Percentiles rank a stretch among this genome's conserved stretches.
phyloP scores from a whole-genome alignment of 257 asterid species.

The Gynochthodes officinalis region DNA sequence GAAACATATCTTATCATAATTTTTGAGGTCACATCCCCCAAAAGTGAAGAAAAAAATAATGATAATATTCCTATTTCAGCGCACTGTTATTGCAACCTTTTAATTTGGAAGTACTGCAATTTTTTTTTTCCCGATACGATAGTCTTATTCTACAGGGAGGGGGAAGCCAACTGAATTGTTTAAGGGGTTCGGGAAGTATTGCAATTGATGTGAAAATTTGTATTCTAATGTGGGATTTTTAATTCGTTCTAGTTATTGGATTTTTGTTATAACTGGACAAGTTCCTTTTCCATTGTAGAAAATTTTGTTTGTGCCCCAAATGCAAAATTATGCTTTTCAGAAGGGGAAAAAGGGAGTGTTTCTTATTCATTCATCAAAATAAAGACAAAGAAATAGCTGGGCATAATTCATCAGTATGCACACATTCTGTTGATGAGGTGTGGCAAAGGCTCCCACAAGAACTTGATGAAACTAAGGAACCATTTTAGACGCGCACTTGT shows the following conservation, averaged over 20 bases:
- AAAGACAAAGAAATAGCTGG: conserved; percentile 9
- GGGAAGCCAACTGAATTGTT: too few relatives aligned
- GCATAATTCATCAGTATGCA: neutral
- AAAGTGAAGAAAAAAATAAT: neutral
- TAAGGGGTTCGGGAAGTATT: too few relatives aligned
- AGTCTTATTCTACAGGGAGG: too few relatives aligned
- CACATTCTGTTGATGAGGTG: neutral
- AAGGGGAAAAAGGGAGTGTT: neutral
- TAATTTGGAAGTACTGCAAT: conserved; percentile 4
- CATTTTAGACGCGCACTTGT: conserved; percentile 11
- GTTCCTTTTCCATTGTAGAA: neutral
- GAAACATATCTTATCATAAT: neutral
- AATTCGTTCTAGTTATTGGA: neutral
- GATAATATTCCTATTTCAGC: neutral
- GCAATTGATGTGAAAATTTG: conserved; percentile 11
- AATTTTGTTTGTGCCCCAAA: neutral
- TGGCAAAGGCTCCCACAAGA: neutral
- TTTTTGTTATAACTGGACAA: conserved; percentile 11
- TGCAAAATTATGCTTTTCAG: neutral
- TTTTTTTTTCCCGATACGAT: too few relatives aligned
- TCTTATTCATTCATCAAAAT: neutral
- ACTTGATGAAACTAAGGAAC: conserved; percentile 1
- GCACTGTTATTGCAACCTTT: neutral
- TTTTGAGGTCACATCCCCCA: neutral
- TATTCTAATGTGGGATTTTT: neutral